Percentiles rank a stretch among this genome's conserved stretches.
phyloP scores from a whole-genome alignment of 2,329 filamentous ascomycete species.

The Beauveria sp. region DNA sequence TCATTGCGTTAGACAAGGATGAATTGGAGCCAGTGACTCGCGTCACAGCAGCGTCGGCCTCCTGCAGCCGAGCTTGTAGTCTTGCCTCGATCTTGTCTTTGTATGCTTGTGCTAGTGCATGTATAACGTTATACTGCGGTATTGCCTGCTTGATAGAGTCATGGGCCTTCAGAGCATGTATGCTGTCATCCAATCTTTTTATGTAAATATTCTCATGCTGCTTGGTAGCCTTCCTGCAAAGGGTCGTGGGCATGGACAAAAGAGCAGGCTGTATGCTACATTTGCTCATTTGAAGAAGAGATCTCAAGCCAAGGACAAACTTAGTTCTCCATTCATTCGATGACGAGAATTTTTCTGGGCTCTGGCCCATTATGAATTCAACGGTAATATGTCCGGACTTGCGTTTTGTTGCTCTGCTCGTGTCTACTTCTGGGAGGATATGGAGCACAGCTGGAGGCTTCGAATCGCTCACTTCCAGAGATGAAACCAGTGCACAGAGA shows the following conservation, averaged over 20 bases:
- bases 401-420: neutral
- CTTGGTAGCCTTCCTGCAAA: neutral
- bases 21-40: neutral
- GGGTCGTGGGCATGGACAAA: neutral
- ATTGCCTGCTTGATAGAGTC: neutral
- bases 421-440: neutral
- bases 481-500: neutral
- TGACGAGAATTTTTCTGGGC: neutral
- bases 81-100: neutral
- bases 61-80: neutral
- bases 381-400: neutral
- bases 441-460: neutral
- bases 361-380: neutral
- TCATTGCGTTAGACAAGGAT: neutral
- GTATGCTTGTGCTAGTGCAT: neutral
- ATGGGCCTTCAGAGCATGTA: neutral
- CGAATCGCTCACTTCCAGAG: neutral
- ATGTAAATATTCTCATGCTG: neutral
- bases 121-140: too few species aligned
- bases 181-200: rapidly evolving
- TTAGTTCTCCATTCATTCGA: neutral
- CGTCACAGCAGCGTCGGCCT: neutral
- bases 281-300: too few species aligned
- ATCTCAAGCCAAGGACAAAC: neutral
- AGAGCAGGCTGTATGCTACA: neutral